Conservation (phyloP, 2,329 filamentous ascomycete genomes). For the Cladophialophora bantiana region DNA sequence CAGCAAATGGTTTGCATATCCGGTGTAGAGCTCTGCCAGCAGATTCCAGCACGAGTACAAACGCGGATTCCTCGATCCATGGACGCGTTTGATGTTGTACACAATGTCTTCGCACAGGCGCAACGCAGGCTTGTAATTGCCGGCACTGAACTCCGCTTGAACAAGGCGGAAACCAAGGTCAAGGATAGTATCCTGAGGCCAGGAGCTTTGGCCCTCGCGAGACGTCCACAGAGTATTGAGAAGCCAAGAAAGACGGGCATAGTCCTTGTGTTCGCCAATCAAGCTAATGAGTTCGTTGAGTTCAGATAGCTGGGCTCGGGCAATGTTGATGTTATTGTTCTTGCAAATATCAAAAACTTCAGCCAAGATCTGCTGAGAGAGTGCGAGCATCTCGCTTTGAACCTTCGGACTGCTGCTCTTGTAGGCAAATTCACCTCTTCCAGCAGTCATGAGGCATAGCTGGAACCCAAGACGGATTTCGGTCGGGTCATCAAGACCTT, state of each 20-base stretch:
- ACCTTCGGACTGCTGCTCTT: slow-evolving; percentile 42
- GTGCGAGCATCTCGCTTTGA: slow-evolving; percentile 44
- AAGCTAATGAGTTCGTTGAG: slow-evolving; percentile 49
- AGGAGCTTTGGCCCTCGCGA: slow-evolving; percentile 54
- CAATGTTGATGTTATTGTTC: slow-evolving; percentile 45
- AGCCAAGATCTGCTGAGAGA: slow-evolving; percentile 46
- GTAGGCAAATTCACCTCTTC: slow-evolving; percentile 30
- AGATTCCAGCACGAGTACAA: slow-evolving; percentile 19
- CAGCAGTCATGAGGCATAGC: slow-evolving; percentile 47
- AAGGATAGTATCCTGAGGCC: slow-evolving; percentile 56
- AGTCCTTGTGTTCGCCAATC: slow-evolving; percentile 49
- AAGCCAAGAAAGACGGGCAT: slow-evolving; percentile 49
- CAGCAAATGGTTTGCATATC: slow-evolving; percentile 13
- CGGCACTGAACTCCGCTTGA: slow-evolving; percentile 59
- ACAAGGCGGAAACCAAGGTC: slow-evolving; percentile 62
- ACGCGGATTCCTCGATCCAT: slow-evolving; percentile 46
- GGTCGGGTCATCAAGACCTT: slow-evolving; percentile 37
- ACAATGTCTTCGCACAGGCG: slow-evolving; percentile 61
- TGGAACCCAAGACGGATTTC: slow-evolving; percentile 48
- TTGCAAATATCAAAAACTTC: slow-evolving; percentile 45
- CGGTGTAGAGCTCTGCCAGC: slow-evolving; percentile 49
- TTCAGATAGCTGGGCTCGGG: slow-evolving; percentile 47
- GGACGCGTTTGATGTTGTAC: slow-evolving; percentile 63
- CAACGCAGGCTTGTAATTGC: slow-evolving; percentile 53
- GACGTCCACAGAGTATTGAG: slow-evolving; percentile 57